Percentiles rank a stretch among this genome's conserved stretches.
These are phyloP conservation scores for Aspergillus baeticus DNA, from an alignment of 495 filamentous ascomycete genomes.

Conservation along the genomic window DNA sequence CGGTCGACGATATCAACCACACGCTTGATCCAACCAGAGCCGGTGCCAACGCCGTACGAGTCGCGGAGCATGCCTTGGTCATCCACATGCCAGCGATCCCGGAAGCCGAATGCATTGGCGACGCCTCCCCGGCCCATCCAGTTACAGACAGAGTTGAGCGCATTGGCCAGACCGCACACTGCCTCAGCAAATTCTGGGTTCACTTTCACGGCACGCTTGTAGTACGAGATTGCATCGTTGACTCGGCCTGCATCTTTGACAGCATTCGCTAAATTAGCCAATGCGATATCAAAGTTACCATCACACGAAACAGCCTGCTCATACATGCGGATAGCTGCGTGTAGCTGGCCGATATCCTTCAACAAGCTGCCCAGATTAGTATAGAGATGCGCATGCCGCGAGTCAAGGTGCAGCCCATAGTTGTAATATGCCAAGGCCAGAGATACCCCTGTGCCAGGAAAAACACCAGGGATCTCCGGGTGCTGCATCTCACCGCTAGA, in stretches of 20 bases:
- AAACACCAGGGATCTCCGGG: constrained; percentile 71
- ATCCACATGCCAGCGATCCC: constrained; percentile 94
- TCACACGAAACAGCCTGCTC: constrained; percentile 92
- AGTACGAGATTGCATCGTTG: constrained; percentile 88
- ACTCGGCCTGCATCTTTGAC: constrained; percentile 96
- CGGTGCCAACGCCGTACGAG: constrained; percentile 54
- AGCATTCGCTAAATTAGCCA: constrained; percentile 96
- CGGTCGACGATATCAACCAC: constrained; percentile 95
- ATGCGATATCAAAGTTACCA: constrained; percentile 89
- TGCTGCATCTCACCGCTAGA: constrained; percentile 37
- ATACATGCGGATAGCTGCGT: constrained; percentile 94
- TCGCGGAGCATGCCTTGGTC: constrained; percentile 82
- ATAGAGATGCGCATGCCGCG: constrained; percentile 93
- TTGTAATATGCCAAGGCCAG: constrained; percentile 93
- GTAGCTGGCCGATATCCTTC: constrained; percentile 94
- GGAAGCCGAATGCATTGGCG: constrained; percentile 63
- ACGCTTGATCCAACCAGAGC: constrained; percentile 86
- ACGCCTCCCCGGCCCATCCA: constrained; percentile 92
- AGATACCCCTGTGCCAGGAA: constrained; percentile 82
- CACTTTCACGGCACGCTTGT: constrained; percentile 81
- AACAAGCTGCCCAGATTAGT: constrained; percentile 94
- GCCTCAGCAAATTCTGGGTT: constrained; percentile 98
- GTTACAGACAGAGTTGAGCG: constrained; percentile 94
- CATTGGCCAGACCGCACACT: constrained; percentile 93
- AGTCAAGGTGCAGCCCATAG: constrained; percentile 81